Base-by-base conservation (phyloP, 768 basidiomycete genomes). In the Pleurotus ostreatus region DNA sequence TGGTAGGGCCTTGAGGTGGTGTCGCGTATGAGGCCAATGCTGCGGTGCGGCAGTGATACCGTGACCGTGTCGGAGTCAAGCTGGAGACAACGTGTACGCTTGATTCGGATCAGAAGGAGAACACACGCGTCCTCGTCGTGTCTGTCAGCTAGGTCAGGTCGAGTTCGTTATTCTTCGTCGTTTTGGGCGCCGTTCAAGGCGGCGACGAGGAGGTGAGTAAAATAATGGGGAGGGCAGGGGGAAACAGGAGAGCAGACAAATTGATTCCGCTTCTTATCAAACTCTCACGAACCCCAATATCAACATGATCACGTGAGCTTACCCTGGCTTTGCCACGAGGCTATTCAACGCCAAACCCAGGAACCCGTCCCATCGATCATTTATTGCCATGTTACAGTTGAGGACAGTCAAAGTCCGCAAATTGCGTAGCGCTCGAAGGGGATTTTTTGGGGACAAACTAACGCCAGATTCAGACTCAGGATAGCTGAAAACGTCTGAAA, bases 221-320 rank as follows among this genome's bases (percentile, higher is more conserved):
- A 53, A 41, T 53, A 53, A 40, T 38, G 15, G 15, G n/a, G 58
- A 30, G 23, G 18, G 43, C 49, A 54, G 40, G 55, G 41, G 59
- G 45, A 41, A 55, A 56, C 55, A 52, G 45, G 59, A 60, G 53
- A 55, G 57, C 58, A 63, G 65, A 68, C 66, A 65, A 70, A 66
- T 69, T 64, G 64, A 62, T 59, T 59, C 54, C 57, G 58, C 65
- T 70, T 72, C 73, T 68, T 68, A 70, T 74, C 41, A 44, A 44
- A 16, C 41, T 44, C 72, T 69, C 72, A 68, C 71, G 71, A 66
- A 61, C 44, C 47, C 23, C 40, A 40, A 58, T 60, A 70, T 77
- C 77, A 78, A 78, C 76, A 76, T 68, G 22, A 51, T 72, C 77
- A 78, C 68, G 70, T 77, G 77, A 70, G 53, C 75, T 5, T 22